phyloP scores from a whole-genome alignment of 805 yeast genomes.

The Ogataea saltuana region DNA sequence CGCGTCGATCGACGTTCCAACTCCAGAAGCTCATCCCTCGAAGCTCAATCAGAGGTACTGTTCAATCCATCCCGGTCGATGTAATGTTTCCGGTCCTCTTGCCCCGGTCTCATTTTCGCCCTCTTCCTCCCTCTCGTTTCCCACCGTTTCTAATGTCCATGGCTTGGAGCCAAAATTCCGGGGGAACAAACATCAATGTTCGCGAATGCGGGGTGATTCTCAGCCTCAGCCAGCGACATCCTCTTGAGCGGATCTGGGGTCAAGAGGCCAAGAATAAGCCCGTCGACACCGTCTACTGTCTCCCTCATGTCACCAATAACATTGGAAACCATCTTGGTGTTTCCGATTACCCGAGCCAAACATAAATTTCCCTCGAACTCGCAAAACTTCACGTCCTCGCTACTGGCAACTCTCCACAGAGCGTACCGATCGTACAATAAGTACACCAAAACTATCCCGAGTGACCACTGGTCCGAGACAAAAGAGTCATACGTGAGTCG shows the following conservation, averaged over 20 bases:
- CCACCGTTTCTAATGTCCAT: too few relatives aligned
- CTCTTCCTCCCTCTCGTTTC: too few relatives aligned
- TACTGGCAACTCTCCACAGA: slow-evolving; percentile 45
- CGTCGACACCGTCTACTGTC: neutral
- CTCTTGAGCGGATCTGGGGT: neutral
- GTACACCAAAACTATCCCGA: slow-evolving; percentile 45
- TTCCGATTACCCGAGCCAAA: slow-evolving; percentile 1
- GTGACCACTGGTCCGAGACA: slow-evolving; percentile 50
- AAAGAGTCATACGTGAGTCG: slow-evolving; percentile 42
- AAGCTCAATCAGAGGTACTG: too few relatives aligned
- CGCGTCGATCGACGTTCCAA: too few relatives aligned
- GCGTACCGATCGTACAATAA: slow-evolving; percentile 39
- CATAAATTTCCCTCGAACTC: slow-evolving; percentile 7
- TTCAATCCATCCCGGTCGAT: too few relatives aligned
- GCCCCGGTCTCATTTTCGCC: too few relatives aligned
- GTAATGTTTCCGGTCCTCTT: too few relatives aligned
- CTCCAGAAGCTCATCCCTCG: too few relatives aligned
- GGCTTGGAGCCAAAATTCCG: neutral
- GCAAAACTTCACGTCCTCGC: slow-evolving; percentile 17
- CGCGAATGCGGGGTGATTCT: neutral
- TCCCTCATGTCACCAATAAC: neutral
- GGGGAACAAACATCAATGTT: neutral
- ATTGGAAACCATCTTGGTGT: neutral
- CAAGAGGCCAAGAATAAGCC: neutral
- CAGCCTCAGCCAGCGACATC: neutral